Evolutionary conservation across 2,329 filamentous ascomycete genomes (phyloP), one percentile per base, ranked within the genome.

Genomic region (Teratosphaeria viscida): DNA sequence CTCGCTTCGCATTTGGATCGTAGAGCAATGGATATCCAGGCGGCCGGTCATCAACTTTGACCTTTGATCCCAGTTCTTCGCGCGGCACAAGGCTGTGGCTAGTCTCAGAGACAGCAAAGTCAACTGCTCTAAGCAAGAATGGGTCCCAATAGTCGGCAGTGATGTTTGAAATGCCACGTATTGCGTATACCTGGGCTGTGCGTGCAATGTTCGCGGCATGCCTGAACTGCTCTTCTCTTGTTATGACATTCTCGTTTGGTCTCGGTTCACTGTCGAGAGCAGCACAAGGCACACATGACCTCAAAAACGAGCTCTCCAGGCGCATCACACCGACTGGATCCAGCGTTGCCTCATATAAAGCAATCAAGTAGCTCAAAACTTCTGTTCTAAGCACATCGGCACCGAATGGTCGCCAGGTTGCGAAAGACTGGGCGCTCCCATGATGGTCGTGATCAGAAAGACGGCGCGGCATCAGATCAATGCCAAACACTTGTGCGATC

Each of bases 91-190:
- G 61, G 27, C 56, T 60, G 49, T 58, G 61, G 19, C 57, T 52
- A 2, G 60, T 59, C 26, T 57, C 60, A n/a, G 65, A 62, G 26
- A 61, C 62, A n/a, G 91, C 83, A 52, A 95, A 77, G 58, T 86
- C 83, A 66, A 95, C 78, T 63, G 85, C 85, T 56, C 94, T 85
- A 54, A 99, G 82, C 8, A 99, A 78, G 67, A 97, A 97, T 68
- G 96, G 90, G 72, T 99, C 94, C 94, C 94, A 99, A 71, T 96
- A 99, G 66, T 94, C 88, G 5, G 90, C 91, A 57, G 85, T 81
- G 52, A 92, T 74, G 59, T 87, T 76, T 5, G 81, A 77, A 32
- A 91, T 76, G 0, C 91, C 91, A 29, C 96, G 75, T 61, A 88
- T 86, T 61, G 83, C 83, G 0, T 89, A 87, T n/a, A 94, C 83